phyloP scores from a whole-genome alignment of 371 early-diverging fungal genomes.

The Mucor irregularis region DNA sequence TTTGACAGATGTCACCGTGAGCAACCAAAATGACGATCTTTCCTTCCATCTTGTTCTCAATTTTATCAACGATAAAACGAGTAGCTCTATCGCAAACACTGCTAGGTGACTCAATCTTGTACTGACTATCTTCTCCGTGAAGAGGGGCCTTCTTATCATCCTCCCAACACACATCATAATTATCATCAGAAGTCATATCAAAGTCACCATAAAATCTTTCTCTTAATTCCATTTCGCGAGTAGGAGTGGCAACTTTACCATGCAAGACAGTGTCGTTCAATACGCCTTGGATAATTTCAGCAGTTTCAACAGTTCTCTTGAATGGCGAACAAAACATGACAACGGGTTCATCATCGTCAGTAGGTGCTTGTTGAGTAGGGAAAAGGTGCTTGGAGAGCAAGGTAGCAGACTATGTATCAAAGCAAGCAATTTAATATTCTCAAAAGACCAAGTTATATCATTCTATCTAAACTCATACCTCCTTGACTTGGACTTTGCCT shows the following conservation, averaged over 20 bases:
- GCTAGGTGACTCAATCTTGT: slow-evolving; percentile 38
- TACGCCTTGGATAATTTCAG: slow-evolving; percentile 37
- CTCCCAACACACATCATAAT: slow-evolving; percentile 40
- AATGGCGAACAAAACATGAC: slow-evolving; percentile 51
- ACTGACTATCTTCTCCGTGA: slow-evolving; percentile 41
- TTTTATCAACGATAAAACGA: slow-evolving; percentile 36
- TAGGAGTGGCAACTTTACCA: slow-evolving; percentile 20
- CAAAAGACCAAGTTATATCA: not conserved
- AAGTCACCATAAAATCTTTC: slow-evolving; percentile 47
- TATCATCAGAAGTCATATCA: slow-evolving; percentile 43
- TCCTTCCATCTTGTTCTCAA: slow-evolving; percentile 41
- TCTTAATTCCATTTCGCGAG: slow-evolving; percentile 29
- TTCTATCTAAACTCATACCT: slow-evolving; percentile 14
- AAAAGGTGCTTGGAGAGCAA: slow-evolving; percentile 34
- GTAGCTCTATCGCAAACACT: slow-evolving; percentile 43
- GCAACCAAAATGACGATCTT: slow-evolving; percentile 45
- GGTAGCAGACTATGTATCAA: slow-evolving; percentile 26
- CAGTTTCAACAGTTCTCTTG: slow-evolving; percentile 45
- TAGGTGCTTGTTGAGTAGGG: slow-evolving; percentile 13
- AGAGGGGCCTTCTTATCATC: slow-evolving; percentile 39
- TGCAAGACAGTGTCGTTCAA: slow-evolving; percentile 29
- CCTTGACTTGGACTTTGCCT: slow-evolving; percentile 45
- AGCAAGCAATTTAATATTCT: not conserved
- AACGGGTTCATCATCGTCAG: slow-evolving; percentile 21
- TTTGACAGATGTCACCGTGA: slow-evolving; percentile 53